Base-by-base conservation (phyloP, 108 stramenopile genomes). In the Conticribra guillardii region DNA sequence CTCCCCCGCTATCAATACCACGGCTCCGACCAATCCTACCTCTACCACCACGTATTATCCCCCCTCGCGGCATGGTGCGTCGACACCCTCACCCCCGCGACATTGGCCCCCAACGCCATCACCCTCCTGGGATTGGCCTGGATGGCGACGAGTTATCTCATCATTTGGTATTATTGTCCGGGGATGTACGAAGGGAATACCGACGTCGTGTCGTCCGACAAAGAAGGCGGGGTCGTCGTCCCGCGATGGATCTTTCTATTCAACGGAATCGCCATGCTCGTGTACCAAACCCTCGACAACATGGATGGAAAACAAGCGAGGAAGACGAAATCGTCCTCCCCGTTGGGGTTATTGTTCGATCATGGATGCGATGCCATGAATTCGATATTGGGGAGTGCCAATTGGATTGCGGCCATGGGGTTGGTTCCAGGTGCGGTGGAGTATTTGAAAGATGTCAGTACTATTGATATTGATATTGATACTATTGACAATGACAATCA, bases 241-340 rank as follows among this genome's bases (percentile, higher is more conserved):
- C 97, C 97, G 2, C 28, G 60, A 18, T 94, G 88, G 93, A 88
- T 97, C 21, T 96, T 96, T 67, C 51, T 96, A 16, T 79, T 82
- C 37, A 89, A 93, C 52, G 94, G 79, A n/a, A 69, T 75, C n/a
- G 80, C 88, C 28, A 81, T 98, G 81, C 85, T 98, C 52, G 88
- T 96, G 60, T 96, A 98, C 55, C 97, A 99, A 79, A 98, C 97
- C 18, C 80, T 99, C 18, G 99, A 99, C 71, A 97, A 96, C 60
- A 97, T 99, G 89, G 99, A 99, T 67, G 99, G 99, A 15, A 99
- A 98, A 69, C 99, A 99, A 76, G 96, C 97, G 3, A 81, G 97
- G 37, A 78, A 87, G 41, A 99, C 99, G 15, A 79, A 82, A 28
- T 82, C 87, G 14, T 82, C 84, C 33, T 88, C 87, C 33, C 96